phyloP scores from a whole-genome alignment of 805 yeast genomes.

The Kodamaea restingae region DNA sequence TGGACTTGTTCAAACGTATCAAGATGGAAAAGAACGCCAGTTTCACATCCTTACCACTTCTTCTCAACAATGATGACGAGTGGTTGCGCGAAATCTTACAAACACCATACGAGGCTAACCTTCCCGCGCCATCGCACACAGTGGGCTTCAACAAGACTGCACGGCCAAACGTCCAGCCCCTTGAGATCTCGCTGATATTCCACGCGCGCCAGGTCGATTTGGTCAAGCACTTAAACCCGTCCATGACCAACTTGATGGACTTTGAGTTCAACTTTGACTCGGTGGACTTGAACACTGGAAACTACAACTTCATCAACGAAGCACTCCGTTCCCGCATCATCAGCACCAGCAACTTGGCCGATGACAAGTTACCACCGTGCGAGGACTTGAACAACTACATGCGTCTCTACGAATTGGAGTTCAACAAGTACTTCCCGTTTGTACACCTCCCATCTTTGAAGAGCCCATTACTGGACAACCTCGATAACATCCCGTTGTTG shows the following conservation, averaged over 20 bases:
- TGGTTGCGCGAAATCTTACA: slow-evolving; percentile 71
- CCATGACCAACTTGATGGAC: slow-evolving; percentile 8
- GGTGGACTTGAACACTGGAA: slow-evolving; percentile 5
- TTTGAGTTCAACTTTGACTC: slow-evolving; percentile 11
- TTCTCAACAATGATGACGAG: slow-evolving; percentile 35
- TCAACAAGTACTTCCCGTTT: slow-evolving; percentile 79
- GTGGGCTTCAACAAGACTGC: slow-evolving; percentile 47
- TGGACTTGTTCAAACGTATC: slow-evolving; percentile 4
- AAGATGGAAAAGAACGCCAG: slow-evolving; percentile 9
- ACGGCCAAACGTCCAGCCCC: no score
- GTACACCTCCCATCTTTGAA: slow-evolving; percentile 65
- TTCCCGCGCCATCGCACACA: slow-evolving; percentile 49
- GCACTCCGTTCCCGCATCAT: slow-evolving; percentile 54
- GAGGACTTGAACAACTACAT: slow-evolving; percentile 75
- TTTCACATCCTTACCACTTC: slow-evolving; percentile 7
- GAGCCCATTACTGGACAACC: slow-evolving; percentile 34
- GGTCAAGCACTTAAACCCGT: slow-evolving; percentile 39
- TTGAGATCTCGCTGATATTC: slow-evolving; percentile 58
- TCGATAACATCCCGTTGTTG: slow-evolving; percentile 58
- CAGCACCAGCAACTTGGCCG: slow-evolving; percentile 46
- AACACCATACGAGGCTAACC: slow-evolving; percentile 59
- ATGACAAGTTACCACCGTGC: slow-evolving; percentile 66
- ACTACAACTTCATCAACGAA: slow-evolving; percentile 17
- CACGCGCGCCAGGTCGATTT: slow-evolving; percentile 64
- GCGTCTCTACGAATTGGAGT: slow-evolving; percentile 69